Evolutionary conservation across 805 yeast species (phyloP), one percentile per base, ranked within the genome.

Genomic region (Ogataea paradorogensis): DNA sequence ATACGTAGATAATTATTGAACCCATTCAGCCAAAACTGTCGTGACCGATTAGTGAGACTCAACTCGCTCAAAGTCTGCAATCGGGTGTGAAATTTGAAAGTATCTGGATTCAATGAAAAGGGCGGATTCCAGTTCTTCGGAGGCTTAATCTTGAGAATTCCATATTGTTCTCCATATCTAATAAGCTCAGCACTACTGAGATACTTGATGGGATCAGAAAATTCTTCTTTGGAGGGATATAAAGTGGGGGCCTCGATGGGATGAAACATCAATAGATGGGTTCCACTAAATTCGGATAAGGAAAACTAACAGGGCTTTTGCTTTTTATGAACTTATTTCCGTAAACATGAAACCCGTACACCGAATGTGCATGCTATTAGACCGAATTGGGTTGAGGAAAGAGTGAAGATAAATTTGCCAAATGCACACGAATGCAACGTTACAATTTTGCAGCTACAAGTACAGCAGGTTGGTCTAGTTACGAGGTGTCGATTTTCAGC

Each of bases 31-130:
- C 84, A 84, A 49, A 78, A 78, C 43, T 71, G 64, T 33, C 90
- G 65, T 24, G 82, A 75, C 46, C 95, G 66, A 42, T 81, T 80
- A 7, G 73, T 57, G 13, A 85, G 56, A 18, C 82, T 80, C 52
- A 85, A 62, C 55, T 83, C 87, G 50, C 76, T 73, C 38, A 85
- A 53, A 33, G 70, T 74, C 56, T 84, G 93, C n/a, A 80, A 56
- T 39, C 95, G 61, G 7, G 88, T 82, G 46, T 76, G 80, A 54
- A 85, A 84, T 34, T 62, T 69, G 59, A 84, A 84, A n/a, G 55
- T 56, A 6, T 63, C 52, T 32, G 67, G 65, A 34, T 82, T 69
- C 15, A 84, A 63, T 39, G 78, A 69, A 46, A 82, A 71, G 0
- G 76, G 77, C 0, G 82, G 81, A 33, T 55, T 56, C 80, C 81